Base-by-base conservation (phyloP, 805 yeast genomes). In the Metschnikowia matae region DNA sequence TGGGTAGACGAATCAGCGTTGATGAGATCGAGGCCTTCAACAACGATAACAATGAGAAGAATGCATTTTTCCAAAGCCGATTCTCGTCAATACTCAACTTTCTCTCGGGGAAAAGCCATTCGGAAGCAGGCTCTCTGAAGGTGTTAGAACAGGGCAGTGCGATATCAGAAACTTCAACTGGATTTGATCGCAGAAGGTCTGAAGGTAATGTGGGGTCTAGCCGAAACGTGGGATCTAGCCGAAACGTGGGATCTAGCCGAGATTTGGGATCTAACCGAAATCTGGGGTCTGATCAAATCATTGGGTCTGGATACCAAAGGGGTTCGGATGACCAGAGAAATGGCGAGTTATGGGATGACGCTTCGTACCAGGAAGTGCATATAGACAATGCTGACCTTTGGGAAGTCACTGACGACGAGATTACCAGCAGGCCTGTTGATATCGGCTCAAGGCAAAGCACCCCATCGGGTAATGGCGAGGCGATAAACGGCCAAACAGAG, bases 1-100 rank as follows among this genome's bases (percentile, higher is more conserved):
- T 85, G 42, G 91, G 91, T 0, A 71, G 89, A 52, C 73, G 79
- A 53, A 65, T 74, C 46, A 76, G 83, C 32, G 67, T 71, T 44
- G 82, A 79, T 44, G 81, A 78, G 49, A 64, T 60, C 33, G 45
- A 52, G 52, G 54, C 51, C 39, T 56, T 55, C 46, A 50, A 50
- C 49, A 49, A 50, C 21, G 67, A 65, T 20, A 61, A 57, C 33
- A 59, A 61, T 50, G 58, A 57, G 31, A 40, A 57, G 7, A 64
- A 67, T 44, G 64, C 67, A 36, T 42, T 48, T 4, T 31, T 41
- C 31, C 74, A 75, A 2, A 70, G 67, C 49, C 62, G 71, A 3
- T 69, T 70, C 51, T 70, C 70, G 23, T 68, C 44, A n/a, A 7
- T 47, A 4, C 48, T 40, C 13, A 48, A 35, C 15, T 44, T 40